Percentiles rank a stretch among this genome's conserved stretches.
phyloP scores from a whole-genome alignment of 805 yeast species.

The Komagataella phaffii region DNA sequence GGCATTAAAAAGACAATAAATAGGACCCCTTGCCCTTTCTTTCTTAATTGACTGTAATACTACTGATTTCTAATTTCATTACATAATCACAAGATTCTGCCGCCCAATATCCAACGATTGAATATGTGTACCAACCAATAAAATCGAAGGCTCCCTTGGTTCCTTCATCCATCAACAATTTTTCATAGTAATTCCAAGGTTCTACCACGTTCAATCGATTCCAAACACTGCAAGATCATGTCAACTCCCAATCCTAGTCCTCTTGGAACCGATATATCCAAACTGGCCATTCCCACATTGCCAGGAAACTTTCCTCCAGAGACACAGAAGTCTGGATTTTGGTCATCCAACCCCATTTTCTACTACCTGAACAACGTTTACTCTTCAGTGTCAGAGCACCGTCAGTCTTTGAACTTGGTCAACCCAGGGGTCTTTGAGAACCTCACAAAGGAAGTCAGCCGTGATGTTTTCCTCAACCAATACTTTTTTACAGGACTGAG shows the following conservation, averaged over 20 bases:
- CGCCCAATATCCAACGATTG: neutral
- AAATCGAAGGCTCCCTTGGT: neutral
- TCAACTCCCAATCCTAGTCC: conserved; percentile 2
- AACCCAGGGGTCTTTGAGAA: conserved; percentile 95
- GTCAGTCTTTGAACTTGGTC: conserved; percentile 66
- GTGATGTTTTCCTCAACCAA: conserved; percentile 84
- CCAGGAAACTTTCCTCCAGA: conserved; percentile 43
- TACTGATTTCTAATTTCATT: neutral
- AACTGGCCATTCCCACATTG: conserved; percentile 33
- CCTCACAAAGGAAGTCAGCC: conserved; percentile 82
- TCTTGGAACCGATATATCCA: conserved; percentile 5
- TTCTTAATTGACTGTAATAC: neutral
- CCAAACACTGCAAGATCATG: neutral
- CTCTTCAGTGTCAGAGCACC: conserved; percentile 58
- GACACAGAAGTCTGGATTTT: conserved; percentile 42
- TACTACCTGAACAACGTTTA: conserved; percentile 69
- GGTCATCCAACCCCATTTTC: conserved; percentile 77
- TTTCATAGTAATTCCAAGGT: neutral
- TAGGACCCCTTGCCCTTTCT: too few species aligned
- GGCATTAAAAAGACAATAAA: neutral
- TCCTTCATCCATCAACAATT: neutral
- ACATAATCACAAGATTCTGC: neutral
- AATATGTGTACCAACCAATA: neutral
- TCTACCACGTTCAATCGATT: neutral
- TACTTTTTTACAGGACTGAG: conserved; percentile 90